Base-by-base conservation (phyloP, 345 rosid species). In the Sisymbrium altissimum region DNA sequence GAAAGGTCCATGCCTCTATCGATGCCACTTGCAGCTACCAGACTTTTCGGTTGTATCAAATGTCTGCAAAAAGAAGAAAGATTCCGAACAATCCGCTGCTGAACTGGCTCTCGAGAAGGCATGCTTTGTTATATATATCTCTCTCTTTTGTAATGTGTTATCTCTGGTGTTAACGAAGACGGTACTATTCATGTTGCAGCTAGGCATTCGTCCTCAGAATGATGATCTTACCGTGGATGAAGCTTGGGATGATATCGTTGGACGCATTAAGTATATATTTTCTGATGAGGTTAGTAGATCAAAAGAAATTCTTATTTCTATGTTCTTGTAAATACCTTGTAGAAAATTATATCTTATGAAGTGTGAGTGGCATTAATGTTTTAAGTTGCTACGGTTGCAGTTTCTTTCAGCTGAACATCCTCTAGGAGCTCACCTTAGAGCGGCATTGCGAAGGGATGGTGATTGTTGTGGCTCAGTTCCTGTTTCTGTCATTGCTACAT, bases 61-160 rank as follows among this genome's bases (percentile, higher is more conserved):
- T 18, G 79, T 77, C 6, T 91, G 77, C 50, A 85, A 73, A 77
- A 94, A 83, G 82, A 94, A 94, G 83, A 91, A 94, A 79, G 97
- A 94, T 17, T 90, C 98, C 0, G 97, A 94, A 81, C 98, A 88
- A 67, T 85, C 85, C 81, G 97, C 97, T 75, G 97, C 97, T 49
- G 86, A 94, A 83, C 73, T 85, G 78, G 98, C 97, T 49, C 61
- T 94, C n/a, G 80, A 85, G 36, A 87, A 80, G 91, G 98, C 89
- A 74, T 36, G 72, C 7, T 18, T 60, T 35, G 13, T 59, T 11
- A 6, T 70, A 52, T 70, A 4, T 60, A 18, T 6, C 10, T 49
- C 2, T 53, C 15, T 49, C 59, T 43, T 44, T 2, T 74, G 39
- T 62, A 6, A 7, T 60, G 10, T 67, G 19, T 29, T 58, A 2